These are phyloP conservation scores for Phytophthora pisi DNA, from an alignment of 352 stramenopile genomes.

Conservation along the genomic window DNA sequence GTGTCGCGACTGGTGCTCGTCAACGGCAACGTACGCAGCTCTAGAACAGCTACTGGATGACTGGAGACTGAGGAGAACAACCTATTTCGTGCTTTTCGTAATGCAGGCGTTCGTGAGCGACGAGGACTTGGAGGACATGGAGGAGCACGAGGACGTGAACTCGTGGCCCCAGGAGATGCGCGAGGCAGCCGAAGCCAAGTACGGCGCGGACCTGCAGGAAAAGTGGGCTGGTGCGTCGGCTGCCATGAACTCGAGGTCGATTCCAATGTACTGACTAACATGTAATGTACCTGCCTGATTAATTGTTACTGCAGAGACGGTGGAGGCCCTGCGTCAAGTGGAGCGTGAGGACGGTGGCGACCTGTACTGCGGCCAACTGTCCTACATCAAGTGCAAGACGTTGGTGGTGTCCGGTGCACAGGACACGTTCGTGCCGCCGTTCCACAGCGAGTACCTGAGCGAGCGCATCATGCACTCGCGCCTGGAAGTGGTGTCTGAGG, in stretches of 20 bases:
- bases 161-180: slow-evolving; percentile 62
- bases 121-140: slow-evolving; percentile 71
- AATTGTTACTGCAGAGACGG: slow-evolving; percentile 46
- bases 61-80: slow-evolving; percentile 5
- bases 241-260: neutral
- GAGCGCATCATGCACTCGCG: slow-evolving; percentile 87
- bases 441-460: slow-evolving; percentile 84
- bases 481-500: slow-evolving; percentile 58
- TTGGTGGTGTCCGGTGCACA: slow-evolving; percentile 69
- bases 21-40: slow-evolving; percentile 73
- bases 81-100: neutral
- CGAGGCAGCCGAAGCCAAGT: slow-evolving; percentile 57
- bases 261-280: too few relatives aligned
- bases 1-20: slow-evolving; percentile 76
- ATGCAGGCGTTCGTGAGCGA: slow-evolving; percentile 73
- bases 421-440: slow-evolving; percentile 68
- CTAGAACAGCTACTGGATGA: slow-evolving; percentile 3
- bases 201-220: slow-evolving; percentile 53
- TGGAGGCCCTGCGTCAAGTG: slow-evolving; percentile 50
- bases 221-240: slow-evolving; percentile 52
- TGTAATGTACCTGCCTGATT: neutral
- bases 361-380: slow-evolving; percentile 71
- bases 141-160: slow-evolving; percentile 51
- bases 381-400: slow-evolving; percentile 85
- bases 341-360: slow-evolving; percentile 66